Conservation (phyloP, 2,329 filamentous ascomycete genomes). For the Tolypocladium pustulatum region DNA sequence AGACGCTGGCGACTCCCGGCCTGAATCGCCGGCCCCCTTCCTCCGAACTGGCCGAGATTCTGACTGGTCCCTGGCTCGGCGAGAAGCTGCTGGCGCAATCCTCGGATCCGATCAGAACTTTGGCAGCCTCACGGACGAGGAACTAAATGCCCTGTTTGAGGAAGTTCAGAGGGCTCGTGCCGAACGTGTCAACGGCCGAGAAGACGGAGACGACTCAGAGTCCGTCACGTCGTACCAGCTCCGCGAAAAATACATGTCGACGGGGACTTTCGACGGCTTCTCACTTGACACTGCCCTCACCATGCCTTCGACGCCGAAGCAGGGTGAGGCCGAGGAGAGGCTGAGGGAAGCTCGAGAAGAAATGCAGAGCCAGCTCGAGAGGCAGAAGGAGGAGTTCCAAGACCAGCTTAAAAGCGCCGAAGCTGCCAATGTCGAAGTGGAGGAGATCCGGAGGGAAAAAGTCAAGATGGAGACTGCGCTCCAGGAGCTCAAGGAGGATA, state of each 20-base stretch:
- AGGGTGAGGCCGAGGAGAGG: slow-evolving; percentile 64
- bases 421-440: slow-evolving; percentile 65
- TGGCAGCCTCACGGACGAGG: slow-evolving; percentile 80
- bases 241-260: slow-evolving; percentile 91
- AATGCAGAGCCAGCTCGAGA: slow-evolving; percentile 73
- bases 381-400: slow-evolving; percentile 73
- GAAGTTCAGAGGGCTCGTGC: slow-evolving; percentile 85
- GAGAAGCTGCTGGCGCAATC: slow-evolving; percentile 87
- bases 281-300: slow-evolving; percentile 90
- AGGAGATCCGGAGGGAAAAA: slow-evolving; percentile 77
- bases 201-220: slow-evolving; percentile 81
- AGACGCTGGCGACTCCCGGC: slow-evolving; percentile 67
- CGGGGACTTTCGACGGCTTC: slow-evolving; percentile 89
- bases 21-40: slow-evolving; percentile 67
- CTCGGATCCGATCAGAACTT: slow-evolving; percentile 89
- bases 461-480: slow-evolving; percentile 75
- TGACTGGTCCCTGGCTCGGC: slow-evolving; percentile 88
- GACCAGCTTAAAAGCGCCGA: slow-evolving; percentile 68
- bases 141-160: slow-evolving; percentile 86
- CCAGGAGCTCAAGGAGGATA: slow-evolving; percentile 69
- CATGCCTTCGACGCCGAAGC: slow-evolving; percentile 83
- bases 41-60: slow-evolving; percentile 61
- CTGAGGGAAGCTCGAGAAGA: slow-evolving; percentile 68
- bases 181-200: slow-evolving; percentile 58
- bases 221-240: slow-evolving; percentile 80